Base-by-base conservation (phyloP, 768 basidiomycete species). In the Pleurotus platypus region DNA sequence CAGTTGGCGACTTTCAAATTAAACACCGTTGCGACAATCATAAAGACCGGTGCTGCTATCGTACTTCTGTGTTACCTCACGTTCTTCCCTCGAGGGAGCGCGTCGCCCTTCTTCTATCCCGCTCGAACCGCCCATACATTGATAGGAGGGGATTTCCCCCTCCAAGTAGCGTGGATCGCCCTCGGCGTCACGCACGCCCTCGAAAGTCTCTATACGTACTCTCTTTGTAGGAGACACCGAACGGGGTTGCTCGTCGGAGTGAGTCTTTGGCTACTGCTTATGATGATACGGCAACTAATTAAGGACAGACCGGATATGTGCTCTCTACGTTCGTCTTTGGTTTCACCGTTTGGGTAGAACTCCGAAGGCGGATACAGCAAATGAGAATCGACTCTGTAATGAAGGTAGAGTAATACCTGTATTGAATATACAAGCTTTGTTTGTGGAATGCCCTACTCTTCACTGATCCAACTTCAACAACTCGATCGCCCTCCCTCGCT, bases 371-470 rank as follows among this genome's bases (percentile, higher is more conserved):
- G 22, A 80, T 91, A 8, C 87, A 92, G 60, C 69, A 73, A 30
- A 83, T 84, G 13, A 78, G 89, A 2, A 92, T 92, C 43, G 83
- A 89, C 56, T 90, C 89, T 26, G 87, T 92, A 3, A 85, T 89
- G 86, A 92, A 92, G 67, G 79, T 80, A 8, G 72, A 89, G 65
- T 87, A 64, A 67, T 42, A 45, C n/a, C 6, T 58, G 1, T 20
- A 48, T 16, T 7, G n/a, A 45, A n/a, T 45, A 22, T 42, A 9
- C 12, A 45, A 45, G n/a, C 42, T 45, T 45, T 22, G 13, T 45
- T 16, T 45, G 3, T 7, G 2, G 15, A 22, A 26, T 26, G 24
- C 24, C 24, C 24, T 26, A 26, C 24, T 26, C 15, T 53, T 53
- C 30, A 55, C 37, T 43, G n/a, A 18, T 43, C 46, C 55, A 56